Base-by-base conservation (phyloP, 2,329 filamentous ascomycete species). In the Beauveria sp. region DNA sequence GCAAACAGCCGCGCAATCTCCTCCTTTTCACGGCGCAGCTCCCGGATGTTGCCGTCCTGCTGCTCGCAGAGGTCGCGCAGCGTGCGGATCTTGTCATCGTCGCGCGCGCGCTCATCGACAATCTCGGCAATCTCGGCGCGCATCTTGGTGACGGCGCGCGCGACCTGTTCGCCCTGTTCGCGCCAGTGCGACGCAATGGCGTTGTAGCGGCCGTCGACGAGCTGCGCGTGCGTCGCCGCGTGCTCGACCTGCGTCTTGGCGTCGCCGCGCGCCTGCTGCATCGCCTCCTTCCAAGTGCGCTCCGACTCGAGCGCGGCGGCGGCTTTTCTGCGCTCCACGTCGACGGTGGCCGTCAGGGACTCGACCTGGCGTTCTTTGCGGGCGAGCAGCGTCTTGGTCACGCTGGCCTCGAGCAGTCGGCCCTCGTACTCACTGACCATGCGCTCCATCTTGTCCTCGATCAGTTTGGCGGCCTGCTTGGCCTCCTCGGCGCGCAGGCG, bases 281-380 rank as follows among this genome's bases (percentile, higher is more conserved):
- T 79, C 72, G 88, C 81, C 63, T 81, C 80, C 67, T 77, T 84
- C 85, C 80, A 90, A 64, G 66, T 81, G 67, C 72, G 80, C 68
- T 90, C 87, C 34, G 83, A 79, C 55, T 80, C 79, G 63, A 83
- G 79, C 5, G 88, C 86, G 22, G 80, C 79, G 24, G 78, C 74
- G 3, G 88, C 79, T 64, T 85, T 82, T 66, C 82, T 80, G 70
- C 83, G 82, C 73, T 92, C 89, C 2, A 79, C 72, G 46, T 88
- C 85, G 30, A 91, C 77, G 20, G 84, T 78, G 9, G 80, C 78
- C 67, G 86, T 85, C 62, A 91, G 72, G 50, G 86, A 84, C 64
- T 89, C 86, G 47, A 92, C 83, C 70, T 91, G 89, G 14, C 89
- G 82, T 69, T 92, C 89, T 69, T 90, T 89, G 61, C 89, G 80